Evolutionary conservation across 768 basidiomycete genomes (phyloP), one percentile per base, ranked within the genome.

Genomic region (Mycena albidolilacea): DNA sequence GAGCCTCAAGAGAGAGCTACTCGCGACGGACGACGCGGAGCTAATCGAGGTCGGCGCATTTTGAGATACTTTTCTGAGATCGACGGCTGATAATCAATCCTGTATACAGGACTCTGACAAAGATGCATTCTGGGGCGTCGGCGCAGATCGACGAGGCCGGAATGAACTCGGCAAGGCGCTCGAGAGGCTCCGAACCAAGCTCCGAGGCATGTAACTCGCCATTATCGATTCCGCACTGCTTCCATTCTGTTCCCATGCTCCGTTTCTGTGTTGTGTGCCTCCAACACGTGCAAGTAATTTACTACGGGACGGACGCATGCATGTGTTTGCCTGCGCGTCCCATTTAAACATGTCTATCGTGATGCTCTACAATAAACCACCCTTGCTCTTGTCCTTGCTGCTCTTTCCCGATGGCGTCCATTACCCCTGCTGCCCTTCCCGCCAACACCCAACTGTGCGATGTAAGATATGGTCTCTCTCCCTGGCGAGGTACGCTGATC

Each of bases 101-200:
- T 30, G 54, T 4, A 5, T 65, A 10, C 72, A 93, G 92, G 88
- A 92, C 77, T 93, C 92, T n/a, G 90, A 91, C 70, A 91, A 90
- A 74, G 93, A 94, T 79, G 85, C 91, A 50, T 93, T 93, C 81
- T 94, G 93, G 92, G 93, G 93, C n/a, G 81, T 90, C 72, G 93
- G 93, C 7, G 84, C 87, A 48, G 91, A 94, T 79, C 83, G 87
- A 37, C 82, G 85, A 76, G 93, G 93, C 23, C 88, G 90, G 50
- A 94, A 94, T 74, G 92, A 94, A 79, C 88, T 94, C 41, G 93
- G 93, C 52, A 92, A 91, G 78, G 89, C 91, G 12, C 85, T 94
- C 12, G 87, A 89, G 75, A 87, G 91, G 74, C 82, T 94, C 75
- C 85, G 93, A 72, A 81, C 83, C 59, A 87, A 86, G 78, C 81